phyloP scores from a whole-genome alignment of 2,329 filamentous ascomycete genomes.

The Diaporthe helianthi region DNA sequence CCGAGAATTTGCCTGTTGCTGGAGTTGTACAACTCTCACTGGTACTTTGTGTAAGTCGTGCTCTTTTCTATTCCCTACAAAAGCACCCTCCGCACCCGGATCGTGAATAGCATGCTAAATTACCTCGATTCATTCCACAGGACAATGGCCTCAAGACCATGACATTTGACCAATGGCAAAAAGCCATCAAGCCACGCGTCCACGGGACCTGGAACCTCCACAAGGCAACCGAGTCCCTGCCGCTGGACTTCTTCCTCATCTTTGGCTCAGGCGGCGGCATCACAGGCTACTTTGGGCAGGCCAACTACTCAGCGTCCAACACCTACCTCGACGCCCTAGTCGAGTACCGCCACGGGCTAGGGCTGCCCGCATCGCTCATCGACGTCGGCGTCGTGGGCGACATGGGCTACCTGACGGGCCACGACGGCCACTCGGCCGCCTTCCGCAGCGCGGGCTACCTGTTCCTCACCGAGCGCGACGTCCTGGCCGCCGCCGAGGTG shows the following conservation, averaged over 20 bases:
- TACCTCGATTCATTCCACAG: background rate
- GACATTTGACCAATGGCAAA: background rate
- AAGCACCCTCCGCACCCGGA: no score
- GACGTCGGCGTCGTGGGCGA: background rate
- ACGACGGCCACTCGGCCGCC: background rate
- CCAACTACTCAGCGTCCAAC: constrained; percentile 47
- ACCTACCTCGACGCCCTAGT: constrained; percentile 45
- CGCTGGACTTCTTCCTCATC: constrained; percentile 46
- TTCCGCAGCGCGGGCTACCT: background rate
- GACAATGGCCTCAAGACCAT: background rate
- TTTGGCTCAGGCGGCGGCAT: background rate
- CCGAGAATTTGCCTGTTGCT: background rate
- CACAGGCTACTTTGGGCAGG: constrained; percentile 34
- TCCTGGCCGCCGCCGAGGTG: background rate
- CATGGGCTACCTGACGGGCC: background rate
- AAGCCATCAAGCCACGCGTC: background rate
- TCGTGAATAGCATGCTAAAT: background rate
- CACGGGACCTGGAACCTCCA: constrained; percentile 45
- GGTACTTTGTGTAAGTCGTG: background rate
- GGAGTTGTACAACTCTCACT: background rate
- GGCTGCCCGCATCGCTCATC: constrained; percentile 42
- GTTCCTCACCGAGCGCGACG: background rate
- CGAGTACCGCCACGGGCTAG: constrained; percentile 41
- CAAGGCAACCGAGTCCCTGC: constrained; percentile 37
- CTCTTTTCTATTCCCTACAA: background rate